Conservation (phyloP, 768 basidiomycete species). For the Pleurotus pulmonarius region DNA sequence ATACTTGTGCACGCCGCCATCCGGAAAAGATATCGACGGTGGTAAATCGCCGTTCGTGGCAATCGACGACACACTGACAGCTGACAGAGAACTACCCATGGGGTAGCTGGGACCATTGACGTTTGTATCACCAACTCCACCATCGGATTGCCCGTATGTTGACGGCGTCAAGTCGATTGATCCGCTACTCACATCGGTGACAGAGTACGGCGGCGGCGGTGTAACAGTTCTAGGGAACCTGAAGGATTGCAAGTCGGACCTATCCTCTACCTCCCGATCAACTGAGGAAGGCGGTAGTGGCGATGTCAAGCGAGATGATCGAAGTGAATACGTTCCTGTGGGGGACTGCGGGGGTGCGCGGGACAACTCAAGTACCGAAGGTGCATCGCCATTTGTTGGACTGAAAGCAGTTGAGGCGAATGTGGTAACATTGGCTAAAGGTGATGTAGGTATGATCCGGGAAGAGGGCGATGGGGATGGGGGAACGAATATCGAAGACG, state of each 20-base stretch:
- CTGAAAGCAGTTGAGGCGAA: background rate
- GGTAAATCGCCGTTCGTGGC: background rate
- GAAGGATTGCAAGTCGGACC: background rate
- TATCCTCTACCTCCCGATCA: background rate
- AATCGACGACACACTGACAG: background rate
- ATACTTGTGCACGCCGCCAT: slow-evolving; percentile 4
- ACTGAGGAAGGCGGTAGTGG: background rate
- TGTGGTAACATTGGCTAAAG: background rate
- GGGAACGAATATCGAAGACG: background rate
- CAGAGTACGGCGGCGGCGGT: slow-evolving; percentile 1
- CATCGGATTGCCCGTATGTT: background rate
- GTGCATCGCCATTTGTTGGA: background rate
- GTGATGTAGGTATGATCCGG: slow-evolving; percentile 1
- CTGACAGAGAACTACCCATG: background rate
- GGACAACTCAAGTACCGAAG: background rate
- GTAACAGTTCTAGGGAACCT: slow-evolving; percentile 5
- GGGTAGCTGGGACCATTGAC: too few relatives aligned
- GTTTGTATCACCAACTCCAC: background rate
- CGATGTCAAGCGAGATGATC: background rate
- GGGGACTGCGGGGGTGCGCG: background rate
- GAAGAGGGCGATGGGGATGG: slow-evolving; percentile 3
- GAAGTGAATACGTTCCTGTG: background rate
- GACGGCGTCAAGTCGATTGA: slow-evolving; percentile 12
- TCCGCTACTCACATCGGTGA: slow-evolving; percentile 10
- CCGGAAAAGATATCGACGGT: slow-evolving; percentile 9